Evolutionary conservation across 2,329 filamentous ascomycete genomes (phyloP).

Genomic region (Pseudovirgaria hyperparasitica): DNA sequence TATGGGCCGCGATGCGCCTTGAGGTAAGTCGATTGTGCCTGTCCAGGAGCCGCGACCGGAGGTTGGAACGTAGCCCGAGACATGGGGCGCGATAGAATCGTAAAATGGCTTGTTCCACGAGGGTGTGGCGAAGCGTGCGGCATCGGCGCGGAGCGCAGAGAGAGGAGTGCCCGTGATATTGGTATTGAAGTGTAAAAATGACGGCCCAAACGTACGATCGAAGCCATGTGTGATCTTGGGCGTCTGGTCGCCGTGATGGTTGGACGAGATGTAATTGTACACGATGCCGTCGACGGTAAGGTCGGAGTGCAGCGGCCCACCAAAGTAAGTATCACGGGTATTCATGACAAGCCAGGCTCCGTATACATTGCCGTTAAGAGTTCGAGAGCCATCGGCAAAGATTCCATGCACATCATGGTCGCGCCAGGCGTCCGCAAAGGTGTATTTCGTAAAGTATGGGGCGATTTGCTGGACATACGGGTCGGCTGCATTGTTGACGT

Average conservation of each 20-base stretch:
- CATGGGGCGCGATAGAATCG: constrained; percentile 46
- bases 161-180: constrained; percentile 34
- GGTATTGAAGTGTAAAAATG: constrained; percentile 52
- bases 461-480: constrained; percentile 43
- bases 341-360: constrained; percentile 54
- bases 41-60: constrained; percentile 38
- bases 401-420: constrained; percentile 45
- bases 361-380: constrained; percentile 38
- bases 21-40: constrained; percentile 39
- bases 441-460: constrained; percentile 56
- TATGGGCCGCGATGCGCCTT: constrained; percentile 36
- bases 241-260: constrained; percentile 50
- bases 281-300: constrained; percentile 52
- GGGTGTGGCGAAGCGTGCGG: constrained; percentile 36
- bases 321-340: constrained; percentile 49
- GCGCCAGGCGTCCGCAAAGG: constrained; percentile 45
- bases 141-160: constrained; percentile 40
- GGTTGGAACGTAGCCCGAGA: constrained; percentile 46
- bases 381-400: constrained; percentile 39
- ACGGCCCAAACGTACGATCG: constrained; percentile 52
- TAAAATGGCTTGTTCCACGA: constrained; percentile 50
- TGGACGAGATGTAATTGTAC: constrained; percentile 49
- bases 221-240: constrained; percentile 54
- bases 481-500: constrained; percentile 41
- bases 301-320: constrained; percentile 50